These are phyloP conservation scores for Candida ponderosae DNA, from an alignment of 805 yeast species.

Conservation along the genomic window DNA sequence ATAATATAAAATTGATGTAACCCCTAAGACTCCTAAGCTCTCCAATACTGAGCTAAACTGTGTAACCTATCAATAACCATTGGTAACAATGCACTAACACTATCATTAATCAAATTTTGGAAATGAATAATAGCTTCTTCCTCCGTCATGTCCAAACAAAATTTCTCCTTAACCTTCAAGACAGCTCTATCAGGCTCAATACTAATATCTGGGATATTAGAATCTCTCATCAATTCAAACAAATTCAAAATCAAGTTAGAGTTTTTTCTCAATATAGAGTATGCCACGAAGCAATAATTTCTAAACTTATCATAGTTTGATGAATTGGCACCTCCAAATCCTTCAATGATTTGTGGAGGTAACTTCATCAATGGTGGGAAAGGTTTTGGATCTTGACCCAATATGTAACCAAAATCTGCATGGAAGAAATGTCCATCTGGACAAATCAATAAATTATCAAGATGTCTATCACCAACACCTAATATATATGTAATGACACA, in stretches of 20 bases:
- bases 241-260: conserved; percentile 84
- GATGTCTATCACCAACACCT: conserved; percentile 96
- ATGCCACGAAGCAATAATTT: conserved; percentile 91
- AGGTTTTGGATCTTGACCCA: conserved; percentile 97
- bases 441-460: conserved; percentile 78
- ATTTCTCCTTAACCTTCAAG: conserved; percentile 87
- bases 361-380: conserved; percentile 97
- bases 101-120: conserved; percentile 88
- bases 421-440: conserved; percentile 91
- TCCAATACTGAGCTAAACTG: conserved; percentile 96
- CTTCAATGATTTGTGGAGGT: conserved; percentile 94
- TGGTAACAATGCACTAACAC: conserved; percentile 89
- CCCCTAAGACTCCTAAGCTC: no score
- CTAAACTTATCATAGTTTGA: conserved; percentile 82
- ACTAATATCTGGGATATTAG: conserved; percentile 85
- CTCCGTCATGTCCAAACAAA: conserved; percentile 87
- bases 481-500: conserved; percentile 90
- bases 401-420: conserved; percentile 94
- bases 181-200: conserved; percentile 82
- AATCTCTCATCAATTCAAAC: conserved; percentile 89
- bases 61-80: conserved; percentile 93
- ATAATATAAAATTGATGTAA: no score
- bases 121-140: conserved; percentile 94
- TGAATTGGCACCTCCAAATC: conserved; percentile 91
- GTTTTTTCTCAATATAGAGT: conserved; percentile 81